Evolutionary conservation across 2,329 filamentous ascomycete species (phyloP).

Genomic region (Exophiala oligosperma): DNA sequence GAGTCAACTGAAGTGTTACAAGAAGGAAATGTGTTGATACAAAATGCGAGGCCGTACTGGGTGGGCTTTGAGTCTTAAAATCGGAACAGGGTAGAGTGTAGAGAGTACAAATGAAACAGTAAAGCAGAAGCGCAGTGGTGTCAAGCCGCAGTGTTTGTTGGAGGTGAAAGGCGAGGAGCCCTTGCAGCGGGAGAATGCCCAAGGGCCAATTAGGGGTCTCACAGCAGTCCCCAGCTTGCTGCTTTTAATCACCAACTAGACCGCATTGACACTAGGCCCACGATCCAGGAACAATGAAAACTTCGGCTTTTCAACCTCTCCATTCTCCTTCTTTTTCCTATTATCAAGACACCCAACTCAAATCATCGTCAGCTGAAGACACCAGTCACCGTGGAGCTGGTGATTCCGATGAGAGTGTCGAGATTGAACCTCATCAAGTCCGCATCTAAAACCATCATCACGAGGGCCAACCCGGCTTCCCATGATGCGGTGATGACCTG

Average conservation of each 20-base stretch:
- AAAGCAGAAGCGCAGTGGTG: neutral
- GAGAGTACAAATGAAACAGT: neutral
- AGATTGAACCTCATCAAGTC: constrained; percentile 55
- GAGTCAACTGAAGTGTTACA: neutral
- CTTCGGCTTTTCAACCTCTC: neutral
- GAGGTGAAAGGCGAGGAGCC: neutral
- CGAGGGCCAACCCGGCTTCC: constrained; percentile 62
- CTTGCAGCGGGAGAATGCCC: constrained; percentile 1
- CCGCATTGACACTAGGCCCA: constrained; percentile 5
- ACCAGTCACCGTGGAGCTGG: constrained; percentile 57
- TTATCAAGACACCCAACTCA: constrained; percentile 70
- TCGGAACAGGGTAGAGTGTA: neutral
- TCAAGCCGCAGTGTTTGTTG: neutral
- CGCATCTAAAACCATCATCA: constrained; percentile 82
- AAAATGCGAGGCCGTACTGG: neutral
- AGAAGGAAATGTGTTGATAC: neutral
- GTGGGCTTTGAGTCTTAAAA: no score
- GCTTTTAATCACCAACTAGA: neutral
- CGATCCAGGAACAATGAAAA: constrained; percentile 2
- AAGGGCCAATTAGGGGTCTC: neutral
- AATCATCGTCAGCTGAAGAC: constrained; percentile 66
- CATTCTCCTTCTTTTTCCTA: constrained; percentile 43
- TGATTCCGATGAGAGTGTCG: constrained; percentile 71
- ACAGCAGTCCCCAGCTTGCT: constrained; percentile 1
- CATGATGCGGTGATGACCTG: constrained; percentile 71